phyloP scores from a whole-genome alignment of 768 basidiomycete species.

The Leccinum subgranulosum region DNA sequence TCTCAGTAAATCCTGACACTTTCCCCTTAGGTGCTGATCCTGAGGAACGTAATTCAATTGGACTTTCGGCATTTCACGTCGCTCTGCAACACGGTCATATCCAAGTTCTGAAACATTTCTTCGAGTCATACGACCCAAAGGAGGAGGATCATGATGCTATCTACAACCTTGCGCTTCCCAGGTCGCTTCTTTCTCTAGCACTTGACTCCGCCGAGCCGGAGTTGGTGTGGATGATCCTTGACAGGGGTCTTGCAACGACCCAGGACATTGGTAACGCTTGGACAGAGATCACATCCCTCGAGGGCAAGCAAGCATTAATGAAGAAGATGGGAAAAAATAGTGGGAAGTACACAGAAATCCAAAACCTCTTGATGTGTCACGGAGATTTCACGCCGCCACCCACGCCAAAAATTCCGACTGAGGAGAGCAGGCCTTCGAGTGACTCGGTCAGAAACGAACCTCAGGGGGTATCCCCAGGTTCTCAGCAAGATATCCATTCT shows the following conservation, averaged over 20 bases:
- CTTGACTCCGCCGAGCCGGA: slow-evolving; percentile 61
- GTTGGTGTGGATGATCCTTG: slow-evolving; percentile 60
- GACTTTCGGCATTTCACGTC: slow-evolving; percentile 64
- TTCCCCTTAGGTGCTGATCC: slow-evolving; percentile 58
- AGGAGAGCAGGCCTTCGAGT: slow-evolving; percentile 10
- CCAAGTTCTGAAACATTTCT: slow-evolving; percentile 55
- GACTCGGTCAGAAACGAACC: slow-evolving; percentile 7
- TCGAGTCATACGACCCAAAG: slow-evolving; percentile 56
- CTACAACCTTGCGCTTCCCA: slow-evolving; percentile 42
- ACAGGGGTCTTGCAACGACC: slow-evolving; percentile 49
- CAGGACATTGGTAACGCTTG: slow-evolving; percentile 52
- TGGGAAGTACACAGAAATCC: slow-evolving; percentile 47
- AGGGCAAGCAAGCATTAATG: slow-evolving; percentile 26
- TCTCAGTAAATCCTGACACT: slow-evolving; percentile 18
- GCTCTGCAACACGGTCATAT: slow-evolving; percentile 54
- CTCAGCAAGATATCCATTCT: slow-evolving; percentile 3
- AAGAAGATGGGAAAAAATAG: slow-evolving; percentile 24
- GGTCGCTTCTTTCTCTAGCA: slow-evolving; percentile 52
- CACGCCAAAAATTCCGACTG: slow-evolving; percentile 22
- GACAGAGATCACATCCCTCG: slow-evolving; percentile 43
- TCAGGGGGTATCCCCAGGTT: slow-evolving; percentile 6
- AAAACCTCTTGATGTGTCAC: slow-evolving; percentile 48
- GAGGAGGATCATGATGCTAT: slow-evolving; percentile 48
- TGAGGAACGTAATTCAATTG: slow-evolving; percentile 61
- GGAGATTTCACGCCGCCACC: slow-evolving; percentile 51